Percentiles rank a stretch among this genome's conserved stretches.
Evolutionary conservation across 208 protist genomes (phyloP).

Genomic region (Wallacemonas sp.): DNA sequence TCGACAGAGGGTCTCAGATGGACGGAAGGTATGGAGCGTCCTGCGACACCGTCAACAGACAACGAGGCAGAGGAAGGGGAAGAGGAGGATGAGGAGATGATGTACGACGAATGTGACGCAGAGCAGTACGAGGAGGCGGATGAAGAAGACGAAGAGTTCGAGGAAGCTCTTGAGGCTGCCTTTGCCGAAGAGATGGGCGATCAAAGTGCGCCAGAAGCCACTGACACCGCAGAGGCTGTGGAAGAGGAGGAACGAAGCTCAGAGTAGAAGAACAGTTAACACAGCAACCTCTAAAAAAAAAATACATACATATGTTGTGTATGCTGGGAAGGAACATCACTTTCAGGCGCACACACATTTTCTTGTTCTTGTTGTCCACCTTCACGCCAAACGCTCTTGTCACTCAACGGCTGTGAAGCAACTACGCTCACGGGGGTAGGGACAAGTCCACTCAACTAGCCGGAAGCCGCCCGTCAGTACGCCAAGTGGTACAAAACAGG

Average conservation of each 20-base stretch:
- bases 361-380: too few species aligned
- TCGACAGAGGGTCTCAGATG: conserved; percentile 21
- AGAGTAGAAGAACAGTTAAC: neutral
- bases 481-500: too few species aligned
- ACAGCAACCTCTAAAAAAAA: too few species aligned
- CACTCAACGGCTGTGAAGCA: too few species aligned
- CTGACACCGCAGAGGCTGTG: neutral
- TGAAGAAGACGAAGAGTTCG: neutral
- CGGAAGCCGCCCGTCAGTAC: too few species aligned
- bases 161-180: neutral
- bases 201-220: too few species aligned
- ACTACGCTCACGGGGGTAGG: too few species aligned
- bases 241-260: neutral
- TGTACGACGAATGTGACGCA: neutral
- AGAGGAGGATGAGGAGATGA: neutral
- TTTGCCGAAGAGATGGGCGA: neutral
- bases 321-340: too few species aligned
- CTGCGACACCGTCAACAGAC: neutral
- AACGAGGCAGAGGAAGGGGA: neutral
- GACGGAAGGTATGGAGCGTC: conserved; percentile 1
- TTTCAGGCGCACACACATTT: too few species aligned
- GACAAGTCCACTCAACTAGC: too few species aligned
- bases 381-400: too few species aligned
- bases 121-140: neutral
- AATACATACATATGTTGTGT: neutral